Evolutionary conservation across 345 rosid genomes (phyloP).

Genomic region (Heritiera fomes): DNA sequence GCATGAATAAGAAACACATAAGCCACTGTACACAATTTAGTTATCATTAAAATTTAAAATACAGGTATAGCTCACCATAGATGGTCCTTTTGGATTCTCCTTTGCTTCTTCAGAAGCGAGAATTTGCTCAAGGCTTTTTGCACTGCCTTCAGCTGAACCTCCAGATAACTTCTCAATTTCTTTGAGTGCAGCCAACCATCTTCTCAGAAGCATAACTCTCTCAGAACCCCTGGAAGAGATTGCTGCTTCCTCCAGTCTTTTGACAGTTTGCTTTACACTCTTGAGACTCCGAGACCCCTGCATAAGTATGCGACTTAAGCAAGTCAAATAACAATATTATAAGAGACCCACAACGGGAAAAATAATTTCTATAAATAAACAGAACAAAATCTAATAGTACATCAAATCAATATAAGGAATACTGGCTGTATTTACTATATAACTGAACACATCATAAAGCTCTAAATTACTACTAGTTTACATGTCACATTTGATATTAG

Average conservation of each 20-base stretch:
- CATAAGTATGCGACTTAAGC: constrained; percentile 19
- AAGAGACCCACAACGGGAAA: not conserved
- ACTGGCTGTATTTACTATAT: not conserved
- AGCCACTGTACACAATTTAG: not conserved
- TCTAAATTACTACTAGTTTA: not conserved
- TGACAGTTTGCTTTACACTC: constrained; percentile 71
- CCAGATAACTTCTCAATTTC: constrained; percentile 54
- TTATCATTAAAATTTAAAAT: not conserved
- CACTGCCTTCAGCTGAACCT: constrained; percentile 44
- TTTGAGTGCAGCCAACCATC: constrained; percentile 78
- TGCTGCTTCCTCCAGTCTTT: constrained; percentile 87
- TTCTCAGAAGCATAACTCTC: constrained; percentile 64
- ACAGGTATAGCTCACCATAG: constrained; percentile 46
- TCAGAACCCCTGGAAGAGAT: constrained; percentile 74
- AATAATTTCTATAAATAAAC: not conserved
- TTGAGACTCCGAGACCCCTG: constrained; percentile 63
- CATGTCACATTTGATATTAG: not conserved
- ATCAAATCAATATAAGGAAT: not conserved
- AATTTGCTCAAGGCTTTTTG: constrained; percentile 40
- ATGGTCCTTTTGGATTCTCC: constrained; percentile 39
- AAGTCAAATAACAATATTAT: constrained; percentile 11
- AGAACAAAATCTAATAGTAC: not conserved
- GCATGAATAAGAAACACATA: not conserved
- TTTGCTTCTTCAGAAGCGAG: constrained; percentile 50
- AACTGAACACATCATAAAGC: not conserved